Conservation (phyloP, 371 early-diverging fungal species). For the Haplosporangium sp. region DNA sequence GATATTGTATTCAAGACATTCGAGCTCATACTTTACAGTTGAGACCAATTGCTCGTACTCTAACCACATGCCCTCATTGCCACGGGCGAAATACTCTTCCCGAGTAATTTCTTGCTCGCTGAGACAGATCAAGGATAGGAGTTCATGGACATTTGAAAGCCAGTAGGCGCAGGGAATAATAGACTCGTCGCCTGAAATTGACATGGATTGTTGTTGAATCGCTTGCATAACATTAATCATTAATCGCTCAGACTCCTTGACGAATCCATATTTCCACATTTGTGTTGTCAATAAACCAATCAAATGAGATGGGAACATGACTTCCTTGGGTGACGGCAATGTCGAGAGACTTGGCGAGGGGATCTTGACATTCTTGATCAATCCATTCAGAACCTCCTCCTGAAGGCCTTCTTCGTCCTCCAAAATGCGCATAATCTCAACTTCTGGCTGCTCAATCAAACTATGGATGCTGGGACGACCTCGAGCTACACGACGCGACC, state of each 20-base stretch:
- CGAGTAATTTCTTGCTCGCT: conserved; percentile 50
- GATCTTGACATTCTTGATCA: conserved; percentile 89
- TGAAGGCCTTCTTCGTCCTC: conserved; percentile 78
- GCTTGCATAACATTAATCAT: conserved; percentile 90
- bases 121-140: conserved; percentile 72
- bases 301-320: conserved; percentile 94
- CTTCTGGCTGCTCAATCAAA: conserved; percentile 54
- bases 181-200: conserved; percentile 67
- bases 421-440: conserved; percentile 52
- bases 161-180: conserved; percentile 80
- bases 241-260: conserved; percentile 82
- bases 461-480: conserved; percentile 55
- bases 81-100: conserved; percentile 30
- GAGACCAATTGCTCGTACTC: conserved; percentile 71
- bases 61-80: conserved; percentile 26
- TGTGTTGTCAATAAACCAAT: conserved; percentile 89
- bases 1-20: conserved; percentile 75
- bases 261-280: conserved; percentile 88
- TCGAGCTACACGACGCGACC: conserved; percentile 49
- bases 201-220: conserved; percentile 72
- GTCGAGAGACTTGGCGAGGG: conserved; percentile 89
- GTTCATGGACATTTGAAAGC: conserved; percentile 95
- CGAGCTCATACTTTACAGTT: conserved; percentile 74
- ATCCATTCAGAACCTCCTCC: conserved; percentile 88
- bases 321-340: conserved; percentile 83